Evolutionary conservation across 345 rosid species (phyloP), one percentile per base, ranked within the genome.

Genomic region (Citrus reticulata): DNA sequence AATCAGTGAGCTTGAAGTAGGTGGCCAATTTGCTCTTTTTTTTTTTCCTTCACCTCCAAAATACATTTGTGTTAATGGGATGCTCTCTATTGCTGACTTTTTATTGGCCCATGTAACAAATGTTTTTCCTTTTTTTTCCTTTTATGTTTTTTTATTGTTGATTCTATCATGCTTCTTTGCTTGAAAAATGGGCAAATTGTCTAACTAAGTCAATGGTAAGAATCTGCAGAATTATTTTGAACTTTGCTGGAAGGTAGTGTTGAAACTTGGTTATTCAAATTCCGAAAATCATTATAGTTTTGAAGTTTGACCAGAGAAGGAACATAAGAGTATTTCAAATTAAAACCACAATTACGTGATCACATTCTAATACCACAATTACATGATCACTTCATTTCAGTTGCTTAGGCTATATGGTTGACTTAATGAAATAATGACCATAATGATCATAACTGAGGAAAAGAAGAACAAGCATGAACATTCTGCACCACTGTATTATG

Each of bases 1-100:
- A 32, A 32, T 32, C 34, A 32, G 34, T 0, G 34, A 32, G 34
- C 34, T 32, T 32, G 34, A 4, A 32, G 34, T 32, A 32, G 34
- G 34, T 4, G 34, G 34, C 5, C 46, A 9, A 39, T 39, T 39
- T 0, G 9, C 9, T 39, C 46, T 24, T 24, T 24, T 24, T 24
- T 24, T 24, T 24, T 24, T 24, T 24, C 24, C 24, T 24, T 24
- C 24, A 24, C 2, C 9, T 39, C 10, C 46, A 2, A 40, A 40
- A 40, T 40, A 40, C 46, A 40, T 40, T 9, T 93, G 68, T 89
- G 46, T 86, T 68, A 81, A 89, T 60, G 97, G 99, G 74, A 93
- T 91, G 99, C 88, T 92, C 25, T 88, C 90, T 81, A 90, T 95
- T 51, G 97, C 98, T 16, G 95, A 95, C 82, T 87, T 95, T 10